Percentiles rank a stretch among this genome's conserved stretches.
phyloP scores from a whole-genome alignment of 78 protist species.

The Polysphondylium violaceum region DNA sequence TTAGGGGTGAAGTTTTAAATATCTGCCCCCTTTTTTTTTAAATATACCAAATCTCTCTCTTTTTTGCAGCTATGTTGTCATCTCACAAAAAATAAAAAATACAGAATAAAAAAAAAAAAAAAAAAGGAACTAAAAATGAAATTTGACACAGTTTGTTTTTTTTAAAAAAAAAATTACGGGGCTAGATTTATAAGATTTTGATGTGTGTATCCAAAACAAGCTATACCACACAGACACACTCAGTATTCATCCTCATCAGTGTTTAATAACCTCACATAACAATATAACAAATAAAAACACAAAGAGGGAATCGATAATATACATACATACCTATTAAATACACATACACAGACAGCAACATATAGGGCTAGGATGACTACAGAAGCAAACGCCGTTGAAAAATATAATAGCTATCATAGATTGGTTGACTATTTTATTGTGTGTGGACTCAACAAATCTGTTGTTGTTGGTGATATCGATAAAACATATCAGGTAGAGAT shows the following conservation, averaged over 20 bases:
- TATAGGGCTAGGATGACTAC: not conserved
- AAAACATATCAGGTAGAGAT: conserved; percentile 62
- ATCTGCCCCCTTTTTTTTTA: not conserved
- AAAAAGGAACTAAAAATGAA: too few relatives aligned
- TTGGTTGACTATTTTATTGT: conserved; percentile 68
- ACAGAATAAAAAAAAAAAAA: not conserved
- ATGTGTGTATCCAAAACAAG: too few relatives aligned
- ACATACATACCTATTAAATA: not conserved
- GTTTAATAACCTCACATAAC: too few relatives aligned
- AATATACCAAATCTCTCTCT: not conserved
- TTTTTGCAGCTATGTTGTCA: not conserved
- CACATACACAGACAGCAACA: not conserved
- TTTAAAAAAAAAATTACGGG: too few relatives aligned
- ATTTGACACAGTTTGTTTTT: too few relatives aligned
- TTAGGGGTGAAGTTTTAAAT: too few relatives aligned
- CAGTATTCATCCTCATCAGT: too few relatives aligned
- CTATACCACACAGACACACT: too few relatives aligned
- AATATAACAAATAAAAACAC: not conserved
- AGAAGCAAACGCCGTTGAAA: not conserved
- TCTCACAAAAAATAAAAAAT: not conserved
- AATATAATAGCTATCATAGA: conserved; percentile 26
- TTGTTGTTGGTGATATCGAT: conserved; percentile 27
- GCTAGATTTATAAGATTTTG: too few relatives aligned
- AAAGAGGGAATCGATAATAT: not conserved
- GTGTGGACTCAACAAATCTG: conserved; percentile 60